Evolutionary conservation across 176 grass and related monocot species (phyloP).

Genomic region (Neostapfia colusana): DNA sequence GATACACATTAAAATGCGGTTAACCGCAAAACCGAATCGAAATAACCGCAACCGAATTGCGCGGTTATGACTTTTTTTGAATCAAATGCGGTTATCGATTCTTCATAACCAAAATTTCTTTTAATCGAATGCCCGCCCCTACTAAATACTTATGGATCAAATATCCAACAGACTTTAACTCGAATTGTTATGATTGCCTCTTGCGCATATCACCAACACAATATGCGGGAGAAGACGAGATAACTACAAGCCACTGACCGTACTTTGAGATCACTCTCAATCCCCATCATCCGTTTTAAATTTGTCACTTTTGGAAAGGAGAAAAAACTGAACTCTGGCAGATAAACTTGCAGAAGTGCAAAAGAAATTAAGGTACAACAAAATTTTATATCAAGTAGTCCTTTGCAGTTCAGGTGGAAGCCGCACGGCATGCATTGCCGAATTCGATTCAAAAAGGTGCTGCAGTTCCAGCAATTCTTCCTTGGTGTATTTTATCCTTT

Average conservation of each 20-base stretch:
- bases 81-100: too few relatives aligned
- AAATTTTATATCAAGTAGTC: conserved; percentile 20
- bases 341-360: conserved; percentile 11
- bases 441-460: conserved; percentile 28
- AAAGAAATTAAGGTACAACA: conserved; percentile 17
- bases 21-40: too few relatives aligned
- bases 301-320: background rate
- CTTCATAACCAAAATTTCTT: too few relatives aligned
- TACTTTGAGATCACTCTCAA: background rate
- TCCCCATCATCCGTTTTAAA: conserved; percentile 1
- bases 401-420: conserved; percentile 52
- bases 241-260: background rate
- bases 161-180: too few relatives aligned
- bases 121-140: too few relatives aligned
- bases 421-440: background rate
- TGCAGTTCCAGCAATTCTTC: conserved; percentile 68
- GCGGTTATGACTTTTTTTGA: too few relatives aligned
- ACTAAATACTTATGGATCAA: too few relatives aligned
- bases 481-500: conserved; percentile 70
- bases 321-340: background rate
- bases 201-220: too few relatives aligned
- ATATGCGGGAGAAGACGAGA: background rate
- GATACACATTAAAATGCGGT: too few relatives aligned
- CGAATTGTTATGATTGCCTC: too few relatives aligned
- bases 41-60: too few relatives aligned